Evolutionary conservation across 2,329 filamentous ascomycete genomes (phyloP).

Genomic region (Tetracladium maxilliforme): DNA sequence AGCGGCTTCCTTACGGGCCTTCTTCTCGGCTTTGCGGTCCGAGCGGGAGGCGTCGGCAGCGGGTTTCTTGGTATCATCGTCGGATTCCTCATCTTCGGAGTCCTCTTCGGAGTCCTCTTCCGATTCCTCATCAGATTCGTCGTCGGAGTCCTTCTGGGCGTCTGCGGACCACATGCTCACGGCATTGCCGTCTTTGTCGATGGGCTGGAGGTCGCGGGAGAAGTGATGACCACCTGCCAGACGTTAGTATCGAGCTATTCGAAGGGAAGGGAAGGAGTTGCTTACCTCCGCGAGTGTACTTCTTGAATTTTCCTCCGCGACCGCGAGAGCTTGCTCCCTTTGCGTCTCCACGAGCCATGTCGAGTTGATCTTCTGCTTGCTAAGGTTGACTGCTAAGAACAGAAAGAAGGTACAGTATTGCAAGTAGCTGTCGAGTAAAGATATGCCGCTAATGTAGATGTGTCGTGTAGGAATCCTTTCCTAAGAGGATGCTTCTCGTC

Average conservation of each 20-base stretch:
- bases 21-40: conserved; percentile 73
- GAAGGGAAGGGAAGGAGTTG: conserved; percentile 3
- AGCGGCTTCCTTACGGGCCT: conserved; percentile 82
- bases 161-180: conserved; percentile 74
- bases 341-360: conserved; percentile 34
- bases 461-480: conserved; percentile 2
- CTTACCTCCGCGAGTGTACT: conserved; percentile 81
- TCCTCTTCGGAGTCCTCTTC: conserved; percentile 29
- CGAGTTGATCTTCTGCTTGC: conserved; percentile 7
- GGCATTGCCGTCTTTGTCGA: conserved; percentile 80
- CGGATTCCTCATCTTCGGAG: conserved; percentile 28
- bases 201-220: conserved; percentile 75
- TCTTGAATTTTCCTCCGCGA: conserved; percentile 87
- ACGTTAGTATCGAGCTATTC: conserved; percentile 4
- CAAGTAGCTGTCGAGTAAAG: conserved; percentile 1
- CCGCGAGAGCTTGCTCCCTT: conserved; percentile 36
- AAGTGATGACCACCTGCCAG: conserved; percentile 79
- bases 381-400: conserved; percentile 4
- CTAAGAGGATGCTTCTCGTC: conserved; percentile 2
- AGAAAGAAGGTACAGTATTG: conserved; percentile 1
- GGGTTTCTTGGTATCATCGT: conserved; percentile 30
- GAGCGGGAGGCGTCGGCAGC: conserved; percentile 52
- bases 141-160: conserved; percentile 27
- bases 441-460: conserved; percentile 1
- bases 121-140: conserved; percentile 36